Evolutionary conservation across 1,284 basidiomycete species (phyloP).

Genomic region (Ustilago trichophora): DNA sequence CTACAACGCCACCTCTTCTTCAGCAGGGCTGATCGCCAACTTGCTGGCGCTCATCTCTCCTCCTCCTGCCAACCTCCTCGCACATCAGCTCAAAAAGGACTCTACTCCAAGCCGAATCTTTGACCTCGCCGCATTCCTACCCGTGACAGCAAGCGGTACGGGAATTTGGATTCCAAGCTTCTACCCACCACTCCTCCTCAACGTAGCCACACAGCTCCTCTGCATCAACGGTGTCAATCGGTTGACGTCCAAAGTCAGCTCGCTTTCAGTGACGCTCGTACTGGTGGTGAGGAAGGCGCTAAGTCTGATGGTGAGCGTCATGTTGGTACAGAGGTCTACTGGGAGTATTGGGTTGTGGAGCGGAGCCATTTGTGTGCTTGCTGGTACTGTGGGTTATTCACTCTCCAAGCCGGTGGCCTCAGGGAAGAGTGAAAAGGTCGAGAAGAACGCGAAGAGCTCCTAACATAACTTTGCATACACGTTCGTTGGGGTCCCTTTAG

Average conservation of each 20-base stretch:
- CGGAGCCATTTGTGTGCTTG: constrained; percentile 72
- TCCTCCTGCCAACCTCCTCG: too few species aligned
- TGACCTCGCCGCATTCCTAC: too few species aligned
- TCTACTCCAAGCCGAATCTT: constrained; percentile 34
- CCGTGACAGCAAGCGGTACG: too few species aligned
- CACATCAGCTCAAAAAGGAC: background rate
- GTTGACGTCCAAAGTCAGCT: constrained; percentile 78
- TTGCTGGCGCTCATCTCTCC: constrained; percentile 4
- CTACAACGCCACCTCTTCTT: background rate
- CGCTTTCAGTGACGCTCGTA: constrained; percentile 83
- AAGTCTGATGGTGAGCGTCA: constrained; percentile 80
- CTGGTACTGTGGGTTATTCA: constrained; percentile 77
- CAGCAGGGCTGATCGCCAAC: constrained; percentile 55
- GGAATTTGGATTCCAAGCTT: constrained; percentile 75
- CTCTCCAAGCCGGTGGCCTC: constrained; percentile 7
- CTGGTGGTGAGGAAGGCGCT: constrained; percentile 88
- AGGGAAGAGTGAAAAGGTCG: too few species aligned
- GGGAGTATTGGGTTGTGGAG: constrained; percentile 47
- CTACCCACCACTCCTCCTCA: constrained; percentile 74
- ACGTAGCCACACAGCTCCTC: constrained; percentile 84
- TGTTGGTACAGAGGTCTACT: constrained; percentile 68
- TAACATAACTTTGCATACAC: too few species aligned
- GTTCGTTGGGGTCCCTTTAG: too few species aligned
- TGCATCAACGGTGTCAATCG: constrained; percentile 91
- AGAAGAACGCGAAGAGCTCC: too few species aligned